These are phyloP conservation scores for Epichloe typhina DNA, from an alignment of 2,329 filamentous ascomycete species.

Conservation along the genomic window DNA sequence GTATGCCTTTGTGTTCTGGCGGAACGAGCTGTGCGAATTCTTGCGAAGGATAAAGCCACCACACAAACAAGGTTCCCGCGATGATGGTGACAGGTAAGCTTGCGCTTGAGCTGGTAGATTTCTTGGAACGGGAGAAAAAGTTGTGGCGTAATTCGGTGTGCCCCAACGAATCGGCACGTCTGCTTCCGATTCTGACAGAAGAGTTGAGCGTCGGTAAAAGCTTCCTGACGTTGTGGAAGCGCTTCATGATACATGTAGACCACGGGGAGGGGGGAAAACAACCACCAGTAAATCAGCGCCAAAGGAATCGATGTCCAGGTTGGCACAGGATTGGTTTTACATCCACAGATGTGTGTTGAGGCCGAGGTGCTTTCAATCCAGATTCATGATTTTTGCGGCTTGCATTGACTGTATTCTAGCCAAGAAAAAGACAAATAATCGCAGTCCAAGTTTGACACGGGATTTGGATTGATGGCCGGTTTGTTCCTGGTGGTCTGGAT, in stretches of 20 bases:
- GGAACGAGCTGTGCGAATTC: constrained; percentile 26
- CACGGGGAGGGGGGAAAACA: neutral
- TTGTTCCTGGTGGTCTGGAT: neutral
- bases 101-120: neutral
- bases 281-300: neutral
- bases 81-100: constrained; percentile 21
- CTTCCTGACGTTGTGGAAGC: constrained; percentile 5
- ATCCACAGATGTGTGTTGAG: too few species aligned
- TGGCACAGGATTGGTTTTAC: neutral
- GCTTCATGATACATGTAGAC: constrained; percentile 6
- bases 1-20: neutral
- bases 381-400: neutral
- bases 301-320: too few species aligned
- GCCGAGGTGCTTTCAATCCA: neutral
- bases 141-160: neutral
- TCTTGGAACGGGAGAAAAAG: constrained; percentile 3
- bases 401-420: neutral
- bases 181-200: neutral
- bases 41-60: constrained; percentile 30
- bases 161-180: neutral
- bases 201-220: constrained; percentile 3
- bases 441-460: neutral
- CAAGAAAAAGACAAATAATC: neutral
- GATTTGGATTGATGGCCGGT: neutral
- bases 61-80: constrained; percentile 25